Percentiles rank a stretch among this genome's conserved stretches.
These are phyloP conservation scores for Silybum marianum DNA, from an alignment of 129 eudicot genomes.

Conservation along the genomic window DNA sequence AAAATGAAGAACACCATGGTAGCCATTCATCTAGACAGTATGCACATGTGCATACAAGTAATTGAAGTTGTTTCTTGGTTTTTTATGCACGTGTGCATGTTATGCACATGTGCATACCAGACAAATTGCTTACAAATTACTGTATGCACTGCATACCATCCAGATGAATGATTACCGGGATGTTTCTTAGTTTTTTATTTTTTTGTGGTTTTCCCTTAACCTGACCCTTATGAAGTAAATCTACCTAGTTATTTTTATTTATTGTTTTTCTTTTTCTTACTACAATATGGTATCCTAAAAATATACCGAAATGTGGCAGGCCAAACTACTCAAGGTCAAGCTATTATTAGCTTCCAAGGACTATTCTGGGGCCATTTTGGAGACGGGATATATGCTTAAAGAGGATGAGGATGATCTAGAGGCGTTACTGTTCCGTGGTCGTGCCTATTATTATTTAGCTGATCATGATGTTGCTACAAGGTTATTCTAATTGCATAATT, in stretches of 20 bases:
- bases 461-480: constrained; percentile 97
- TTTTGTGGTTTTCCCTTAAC: too few species aligned
- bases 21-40: too few species aligned
- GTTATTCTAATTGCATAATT: constrained; percentile 36
- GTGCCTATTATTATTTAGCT: constrained; percentile 93
- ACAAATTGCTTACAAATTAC: too few species aligned
- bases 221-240: not conserved
- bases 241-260: not conserved
- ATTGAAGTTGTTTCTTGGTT: too few species aligned
- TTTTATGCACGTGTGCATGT: too few species aligned
- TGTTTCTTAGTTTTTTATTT: too few species aligned
- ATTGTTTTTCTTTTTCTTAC: not conserved
- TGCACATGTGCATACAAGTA: too few species aligned
- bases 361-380: constrained; percentile 80
- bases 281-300: not conserved
- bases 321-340: constrained; percentile 80
- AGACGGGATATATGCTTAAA: constrained; percentile 81
- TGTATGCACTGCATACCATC: too few species aligned
- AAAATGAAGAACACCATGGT: too few species aligned
- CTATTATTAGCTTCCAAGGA: constrained; percentile 71
- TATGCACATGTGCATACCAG: too few species aligned
- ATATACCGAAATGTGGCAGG: constrained; percentile 44
- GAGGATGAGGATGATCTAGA: constrained; percentile 82
- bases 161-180: too few species aligned
- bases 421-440: constrained; percentile 88